Percentiles rank a stretch among this genome's conserved stretches.
These are phyloP conservation scores for Fomes fomentarius DNA, from an alignment of 1,284 basidiomycete species.

Conservation along the genomic window DNA sequence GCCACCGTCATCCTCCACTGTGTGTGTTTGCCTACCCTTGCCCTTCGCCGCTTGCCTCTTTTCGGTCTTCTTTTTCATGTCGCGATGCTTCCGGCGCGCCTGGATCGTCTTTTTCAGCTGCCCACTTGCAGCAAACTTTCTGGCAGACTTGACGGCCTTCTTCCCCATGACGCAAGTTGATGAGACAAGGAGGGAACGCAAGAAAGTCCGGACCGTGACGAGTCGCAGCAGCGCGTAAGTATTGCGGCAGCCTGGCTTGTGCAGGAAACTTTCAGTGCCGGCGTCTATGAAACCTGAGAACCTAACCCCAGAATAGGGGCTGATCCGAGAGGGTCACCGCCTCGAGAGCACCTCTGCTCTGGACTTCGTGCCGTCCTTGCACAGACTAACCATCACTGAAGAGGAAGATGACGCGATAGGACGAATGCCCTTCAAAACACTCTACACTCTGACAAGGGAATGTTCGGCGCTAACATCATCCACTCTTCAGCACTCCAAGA, in stretches of 20 bases:
- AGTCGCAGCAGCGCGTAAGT: neutral
- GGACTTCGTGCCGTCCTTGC: too few species aligned
- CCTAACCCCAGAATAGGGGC: neutral
- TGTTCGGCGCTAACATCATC: too few species aligned
- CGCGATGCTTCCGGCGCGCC: slow-evolving; percentile 75
- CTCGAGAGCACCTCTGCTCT: too few species aligned
- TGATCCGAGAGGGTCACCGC: neutral
- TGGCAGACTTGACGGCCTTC: slow-evolving; percentile 73
- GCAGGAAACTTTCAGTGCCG: neutral
- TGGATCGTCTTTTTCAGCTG: slow-evolving; percentile 87
- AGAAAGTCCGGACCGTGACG: too few species aligned
- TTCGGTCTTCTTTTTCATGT: slow-evolving; percentile 74
- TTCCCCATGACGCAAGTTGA: slow-evolving; percentile 52
- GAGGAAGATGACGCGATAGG: too few species aligned
- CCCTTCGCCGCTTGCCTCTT: slow-evolving; percentile 53
- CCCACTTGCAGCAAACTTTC: slow-evolving; percentile 87
- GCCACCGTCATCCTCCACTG: too few species aligned
- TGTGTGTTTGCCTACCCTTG: slow-evolving; percentile 38
- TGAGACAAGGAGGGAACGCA: neutral
- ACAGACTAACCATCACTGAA: too few species aligned
- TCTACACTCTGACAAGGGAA: too few species aligned
- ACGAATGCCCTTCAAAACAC: too few species aligned
- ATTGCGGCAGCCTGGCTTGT: neutral
- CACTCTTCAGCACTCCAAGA: too few species aligned
- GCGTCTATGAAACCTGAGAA: neutral